Conservation (phyloP, 2,329 filamentous ascomycete species). For the Penicillium sp. region DNA sequence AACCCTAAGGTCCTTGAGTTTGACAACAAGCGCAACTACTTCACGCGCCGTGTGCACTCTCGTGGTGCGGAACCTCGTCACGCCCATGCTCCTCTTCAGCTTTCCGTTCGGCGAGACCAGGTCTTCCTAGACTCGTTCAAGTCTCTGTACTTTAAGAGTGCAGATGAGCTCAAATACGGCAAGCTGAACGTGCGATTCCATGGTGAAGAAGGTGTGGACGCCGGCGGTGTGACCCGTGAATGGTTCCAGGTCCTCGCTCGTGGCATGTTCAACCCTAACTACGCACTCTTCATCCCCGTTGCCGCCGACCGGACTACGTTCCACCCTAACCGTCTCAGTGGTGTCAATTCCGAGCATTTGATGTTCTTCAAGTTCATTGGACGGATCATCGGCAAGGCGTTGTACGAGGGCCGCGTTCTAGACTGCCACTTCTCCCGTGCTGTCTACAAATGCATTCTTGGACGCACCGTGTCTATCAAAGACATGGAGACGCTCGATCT, state of each 20-base stretch:
- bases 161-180: slow-evolving; percentile 98
- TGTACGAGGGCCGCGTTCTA: slow-evolving; percentile 92
- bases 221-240: slow-evolving; percentile 94
- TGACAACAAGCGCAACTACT: slow-evolving; percentile 99
- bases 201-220: slow-evolving; percentile 95
- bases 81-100: slow-evolving; percentile 75
- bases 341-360: slow-evolving; percentile 91
- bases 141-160: slow-evolving; percentile 94
- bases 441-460: slow-evolving; percentile 96
- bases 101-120: slow-evolving; percentile 87
- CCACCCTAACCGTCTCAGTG: slow-evolving; percentile 93
- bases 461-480: slow-evolving; percentile 94
- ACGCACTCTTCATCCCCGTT: slow-evolving; percentile 93
- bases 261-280: slow-evolving; percentile 99
- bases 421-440: slow-evolving; percentile 99
- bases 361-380: slow-evolving; percentile 99
- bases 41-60: slow-evolving; percentile 87
- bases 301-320: slow-evolving; percentile 97
- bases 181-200: slow-evolving; percentile 98
- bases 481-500: slow-evolving; percentile 99
- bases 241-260: slow-evolving; percentile 98
- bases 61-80: slow-evolving; percentile 71
- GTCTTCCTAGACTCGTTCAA: slow-evolving; percentile 99
- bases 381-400: slow-evolving; percentile 94
- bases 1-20: slow-evolving; percentile 99